Conservation (phyloP, 2,329 filamentous ascomycete genomes). For the Acarospora socialis region DNA sequence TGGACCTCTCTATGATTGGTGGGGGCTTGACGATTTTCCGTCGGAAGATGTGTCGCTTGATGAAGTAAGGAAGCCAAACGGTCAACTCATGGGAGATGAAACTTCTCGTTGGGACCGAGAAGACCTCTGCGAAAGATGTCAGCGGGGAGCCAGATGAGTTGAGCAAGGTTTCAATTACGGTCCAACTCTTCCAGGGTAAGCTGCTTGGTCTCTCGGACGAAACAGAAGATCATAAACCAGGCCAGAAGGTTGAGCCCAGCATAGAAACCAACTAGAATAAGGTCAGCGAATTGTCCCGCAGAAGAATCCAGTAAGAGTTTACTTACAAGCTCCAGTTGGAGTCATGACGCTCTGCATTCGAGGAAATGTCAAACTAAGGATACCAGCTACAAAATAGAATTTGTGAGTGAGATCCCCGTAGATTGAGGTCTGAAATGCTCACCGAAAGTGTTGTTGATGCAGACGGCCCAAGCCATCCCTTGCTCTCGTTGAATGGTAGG, state of each 20-base stretch:
- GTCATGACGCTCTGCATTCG: slow-evolving; percentile 12
- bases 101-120: slow-evolving; percentile 21
- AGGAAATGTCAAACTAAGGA: slow-evolving; percentile 20
- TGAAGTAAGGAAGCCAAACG: slow-evolving; percentile 28
- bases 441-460: slow-evolving; percentile 31
- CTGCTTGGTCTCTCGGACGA: slow-evolving; percentile 21
- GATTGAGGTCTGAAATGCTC: slow-evolving; percentile 2
- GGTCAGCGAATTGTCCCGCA: slow-evolving; percentile 3
- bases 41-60: slow-evolving; percentile 27
- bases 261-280: slow-evolving; percentile 28
- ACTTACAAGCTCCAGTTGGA: slow-evolving; percentile 10
- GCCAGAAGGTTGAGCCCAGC: slow-evolving; percentile 34
- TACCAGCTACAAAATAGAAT: slow-evolving; percentile 16
- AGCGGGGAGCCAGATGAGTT: not conserved
- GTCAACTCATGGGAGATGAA: slow-evolving; percentile 27
- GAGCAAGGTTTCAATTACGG: slow-evolving; percentile 17
- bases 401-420: not conserved
- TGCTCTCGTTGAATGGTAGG: slow-evolving; percentile 26
- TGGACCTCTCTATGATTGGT: slow-evolving; percentile 26
- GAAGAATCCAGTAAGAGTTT: not conserved
- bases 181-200: slow-evolving; percentile 20
- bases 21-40: slow-evolving; percentile 25
- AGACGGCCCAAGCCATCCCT: slow-evolving; percentile 28
- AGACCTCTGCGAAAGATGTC: slow-evolving; percentile 16
- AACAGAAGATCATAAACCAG: slow-evolving; percentile 31